Base-by-base conservation (phyloP, 2,329 filamentous ascomycete species). In the Paecilomyces formosus region DNA sequence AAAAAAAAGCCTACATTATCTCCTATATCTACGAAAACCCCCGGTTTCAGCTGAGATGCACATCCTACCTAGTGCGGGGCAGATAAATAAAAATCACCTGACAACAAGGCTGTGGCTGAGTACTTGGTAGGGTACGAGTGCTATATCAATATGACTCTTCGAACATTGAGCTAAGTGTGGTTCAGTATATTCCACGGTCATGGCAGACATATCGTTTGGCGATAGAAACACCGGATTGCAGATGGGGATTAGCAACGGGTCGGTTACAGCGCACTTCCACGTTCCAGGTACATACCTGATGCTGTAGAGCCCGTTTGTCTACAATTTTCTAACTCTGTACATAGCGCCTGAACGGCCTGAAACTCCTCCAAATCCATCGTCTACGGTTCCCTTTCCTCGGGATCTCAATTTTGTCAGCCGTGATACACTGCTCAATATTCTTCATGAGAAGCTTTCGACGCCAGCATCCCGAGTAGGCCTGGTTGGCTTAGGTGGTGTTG, bases 401-500 rank as follows among this genome's bases (percentile, higher is more conserved):
- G 31, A 35, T 15, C 31, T 3, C 1, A 15, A 35, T 15, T 35
- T 35, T 15, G 13, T 35, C 13, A 15, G 13, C 11, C 31, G 11
- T 35, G 31, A 15, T 12, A 35, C 31, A 35, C 31, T 35, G 11
- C 31, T 35, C 3, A 9, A 35, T 35, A 3, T 35, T 15, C 9
- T 35, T 2, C 11, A 35, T 35, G 31, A 35, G 35, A 57, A 57
- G 57, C 61, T 57, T 51, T 22, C 56, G n/a, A 12, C 30, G 50
- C 62, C 62, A 49, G 65, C 61, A 22, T 65, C 65, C 45, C 60
- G 67, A 18, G 62, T 64, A 9, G 70, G 68, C 50, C 68, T 73
- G 21, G 67, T 71, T 9, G 70, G 70, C 28, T 57, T 69, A n/a
- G 66, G 66, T 26, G 68, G 68, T 9, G 65, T 71, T 18, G 68